These are phyloP conservation scores for Passiflora organensis DNA, from an alignment of 345 rosid genomes.

Conservation along the genomic window DNA sequence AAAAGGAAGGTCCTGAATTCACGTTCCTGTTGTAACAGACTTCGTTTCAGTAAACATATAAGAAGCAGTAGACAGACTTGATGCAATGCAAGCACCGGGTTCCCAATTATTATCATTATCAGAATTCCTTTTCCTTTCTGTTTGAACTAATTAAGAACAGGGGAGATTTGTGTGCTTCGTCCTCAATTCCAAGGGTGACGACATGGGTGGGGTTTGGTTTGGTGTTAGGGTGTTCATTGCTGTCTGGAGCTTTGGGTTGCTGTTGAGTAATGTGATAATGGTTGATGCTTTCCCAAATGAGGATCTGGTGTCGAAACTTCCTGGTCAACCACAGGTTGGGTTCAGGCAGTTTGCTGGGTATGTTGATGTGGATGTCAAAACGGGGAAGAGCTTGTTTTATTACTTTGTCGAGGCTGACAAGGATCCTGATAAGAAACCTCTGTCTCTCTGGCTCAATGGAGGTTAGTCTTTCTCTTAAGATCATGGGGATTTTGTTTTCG, in stretches of 20 bases:
- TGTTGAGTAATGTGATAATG: slow-evolving; percentile 14
- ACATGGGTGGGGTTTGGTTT: slow-evolving; percentile 33
- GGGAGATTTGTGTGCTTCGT: no score
- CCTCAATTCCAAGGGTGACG: neutral
- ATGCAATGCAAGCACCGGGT: neutral
- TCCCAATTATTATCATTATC: slow-evolving; percentile 21
- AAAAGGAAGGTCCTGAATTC: slow-evolving; percentile 29
- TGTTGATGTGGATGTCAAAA: slow-evolving; percentile 61
- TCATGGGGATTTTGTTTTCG: slow-evolving; percentile 2
- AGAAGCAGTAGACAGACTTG: neutral
- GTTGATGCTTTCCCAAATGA: slow-evolving; percentile 54
- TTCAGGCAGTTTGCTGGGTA: slow-evolving; percentile 84
- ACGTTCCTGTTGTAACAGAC: slow-evolving; percentile 39
- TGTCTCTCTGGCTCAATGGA: slow-evolving; percentile 95
- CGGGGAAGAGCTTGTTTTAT: slow-evolving; percentile 83
- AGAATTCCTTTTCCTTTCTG: neutral
- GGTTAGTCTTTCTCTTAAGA: slow-evolving; percentile 23
- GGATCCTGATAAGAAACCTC: slow-evolving; percentile 56
- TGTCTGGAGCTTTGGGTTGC: no score
- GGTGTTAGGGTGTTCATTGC: slow-evolving; percentile 14
- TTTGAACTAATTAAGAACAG: no score
- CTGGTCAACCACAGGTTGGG: slow-evolving; percentile 71
- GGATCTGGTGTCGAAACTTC: slow-evolving; percentile 72
- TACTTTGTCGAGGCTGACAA: slow-evolving; percentile 83
- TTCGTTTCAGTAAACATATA: slow-evolving; percentile 11